Evolutionary conservation across 345 rosid species (phyloP).

Genomic region (Cardamine occulta): DNA sequence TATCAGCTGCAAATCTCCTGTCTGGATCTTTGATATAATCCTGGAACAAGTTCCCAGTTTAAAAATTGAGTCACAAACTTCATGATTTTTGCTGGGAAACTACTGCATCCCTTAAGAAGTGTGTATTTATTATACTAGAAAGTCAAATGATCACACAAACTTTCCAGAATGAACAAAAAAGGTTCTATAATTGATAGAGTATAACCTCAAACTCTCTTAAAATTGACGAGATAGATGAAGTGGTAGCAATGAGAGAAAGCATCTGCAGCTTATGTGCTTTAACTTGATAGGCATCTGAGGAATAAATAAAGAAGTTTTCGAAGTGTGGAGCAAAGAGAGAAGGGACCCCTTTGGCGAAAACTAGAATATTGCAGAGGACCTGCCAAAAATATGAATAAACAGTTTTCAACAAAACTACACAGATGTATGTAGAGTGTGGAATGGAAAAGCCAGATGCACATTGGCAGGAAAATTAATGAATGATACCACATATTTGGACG

Average conservation of each 20-base stretch:
- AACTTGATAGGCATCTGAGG: slow-evolving; percentile 80
- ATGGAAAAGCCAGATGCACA: slow-evolving; percentile 14
- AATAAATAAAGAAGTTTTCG: slow-evolving; percentile 75
- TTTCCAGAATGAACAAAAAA: slow-evolving; percentile 16
- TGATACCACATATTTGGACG: slow-evolving; percentile 93
- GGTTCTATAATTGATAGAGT: slow-evolving; percentile 1
- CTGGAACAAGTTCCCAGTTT: slow-evolving; percentile 49
- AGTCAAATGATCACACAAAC: slow-evolving; percentile 6
- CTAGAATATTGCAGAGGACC: slow-evolving; percentile 90
- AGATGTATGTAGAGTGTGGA: not conserved
- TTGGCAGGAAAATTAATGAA: slow-evolving; percentile 13
- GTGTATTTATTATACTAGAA: not conserved
- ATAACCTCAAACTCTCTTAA: slow-evolving; percentile 91
- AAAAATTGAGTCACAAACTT: slow-evolving; percentile 16
- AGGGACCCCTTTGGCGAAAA: slow-evolving; percentile 83
- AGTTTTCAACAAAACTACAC: slow-evolving; percentile 12
- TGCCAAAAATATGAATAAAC: slow-evolving; percentile 44
- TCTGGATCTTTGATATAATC: slow-evolving; percentile 93
- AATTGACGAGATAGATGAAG: slow-evolving; percentile 66
- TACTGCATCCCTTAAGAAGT: not conserved
- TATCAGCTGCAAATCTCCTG: slow-evolving; percentile 85
- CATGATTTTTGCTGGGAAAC: not conserved
- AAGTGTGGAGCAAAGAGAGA: slow-evolving; percentile 75
- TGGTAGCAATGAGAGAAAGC: slow-evolving; percentile 75
- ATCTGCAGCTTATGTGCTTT: slow-evolving; percentile 92